Conservation (phyloP, 2,329 filamentous ascomycete genomes). For the Epichloe gansuensis region DNA sequence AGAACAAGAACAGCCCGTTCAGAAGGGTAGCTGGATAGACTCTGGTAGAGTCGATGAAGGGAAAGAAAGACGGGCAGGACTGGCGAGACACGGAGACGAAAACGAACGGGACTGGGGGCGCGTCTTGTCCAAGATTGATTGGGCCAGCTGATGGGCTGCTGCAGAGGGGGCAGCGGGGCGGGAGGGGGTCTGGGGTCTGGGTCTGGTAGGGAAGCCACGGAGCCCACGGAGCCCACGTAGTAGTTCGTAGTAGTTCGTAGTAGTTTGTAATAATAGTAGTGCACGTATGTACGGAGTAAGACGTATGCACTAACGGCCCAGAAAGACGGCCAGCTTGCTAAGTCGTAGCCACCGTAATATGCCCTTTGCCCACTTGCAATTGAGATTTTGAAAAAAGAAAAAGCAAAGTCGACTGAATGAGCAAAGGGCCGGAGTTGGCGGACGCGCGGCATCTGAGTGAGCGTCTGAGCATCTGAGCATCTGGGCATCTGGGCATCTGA, state of each 20-base stretch:
- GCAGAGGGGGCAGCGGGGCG: not conserved
- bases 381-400: not conserved
- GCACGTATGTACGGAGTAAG: too few species aligned
- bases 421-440: not conserved
- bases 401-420: not conserved
- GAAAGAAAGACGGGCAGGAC: not conserved
- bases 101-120: not conserved
- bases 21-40: not conserved
- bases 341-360: too few species aligned
- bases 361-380: too few species aligned
- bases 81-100: not conserved
- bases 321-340: too few species aligned
- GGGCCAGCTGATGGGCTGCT: not conserved
- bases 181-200: too few species aligned
- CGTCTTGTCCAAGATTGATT: not conserved
- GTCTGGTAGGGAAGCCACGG: not conserved
- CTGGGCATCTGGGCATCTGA: not conserved
- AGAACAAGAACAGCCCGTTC: not conserved
- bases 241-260: too few species aligned
- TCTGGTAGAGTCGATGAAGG: conserved; percentile 5
- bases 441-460: conserved; percentile 1
- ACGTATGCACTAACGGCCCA: too few species aligned
- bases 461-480: too few species aligned
- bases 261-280: too few species aligned
- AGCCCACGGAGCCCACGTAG: not conserved